These are phyloP conservation scores for Conidiobolus incongruus DNA, from an alignment of 371 early-diverging fungal genomes.

Conservation along the genomic window DNA sequence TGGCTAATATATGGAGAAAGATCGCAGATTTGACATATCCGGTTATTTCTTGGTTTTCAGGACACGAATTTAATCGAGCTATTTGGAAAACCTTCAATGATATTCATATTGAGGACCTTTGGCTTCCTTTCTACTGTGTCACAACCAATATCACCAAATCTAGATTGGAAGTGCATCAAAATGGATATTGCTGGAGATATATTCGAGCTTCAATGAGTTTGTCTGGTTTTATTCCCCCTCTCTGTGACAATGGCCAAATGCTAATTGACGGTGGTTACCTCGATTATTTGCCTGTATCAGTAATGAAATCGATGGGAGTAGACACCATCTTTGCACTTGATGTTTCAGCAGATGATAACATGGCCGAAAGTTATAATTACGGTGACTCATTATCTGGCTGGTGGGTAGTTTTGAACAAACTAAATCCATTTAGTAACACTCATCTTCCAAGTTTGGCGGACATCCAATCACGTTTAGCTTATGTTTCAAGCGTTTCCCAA, in stretches of 20 bases:
- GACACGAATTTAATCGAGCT: constrained; percentile 86
- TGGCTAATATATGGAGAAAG: constrained; percentile 73
- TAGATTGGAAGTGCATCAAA: constrained; percentile 76
- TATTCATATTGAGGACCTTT: constrained; percentile 90
- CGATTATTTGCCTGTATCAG: constrained; percentile 88
- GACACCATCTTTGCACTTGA: constrained; percentile 93
- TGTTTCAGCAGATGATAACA: constrained; percentile 61
- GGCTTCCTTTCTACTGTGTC: constrained; percentile 94
- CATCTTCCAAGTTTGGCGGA: constrained; percentile 87
- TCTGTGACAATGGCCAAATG: constrained; percentile 89
- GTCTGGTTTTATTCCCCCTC: constrained; percentile 82
- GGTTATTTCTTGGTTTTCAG: constrained; percentile 70
- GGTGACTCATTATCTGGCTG: constrained; percentile 93
- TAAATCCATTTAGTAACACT: constrained; percentile 47
- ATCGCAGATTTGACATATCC: constrained; percentile 94
- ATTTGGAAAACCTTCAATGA: constrained; percentile 88
- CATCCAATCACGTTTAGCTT: constrained; percentile 91
- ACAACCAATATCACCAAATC: constrained; percentile 94
- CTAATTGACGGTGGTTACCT: constrained; percentile 99
- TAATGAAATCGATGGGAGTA: constrained; percentile 81
- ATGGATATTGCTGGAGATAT: constrained; percentile 93
- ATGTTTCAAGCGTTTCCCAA: constrained; percentile 79
- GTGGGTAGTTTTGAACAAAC: constrained; percentile 67
- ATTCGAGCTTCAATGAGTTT: constrained; percentile 98
- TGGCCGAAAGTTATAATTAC: constrained; percentile 31